Base-by-base conservation (phyloP, 177 flowering plant species). In the Vitis hybrid region DNA sequence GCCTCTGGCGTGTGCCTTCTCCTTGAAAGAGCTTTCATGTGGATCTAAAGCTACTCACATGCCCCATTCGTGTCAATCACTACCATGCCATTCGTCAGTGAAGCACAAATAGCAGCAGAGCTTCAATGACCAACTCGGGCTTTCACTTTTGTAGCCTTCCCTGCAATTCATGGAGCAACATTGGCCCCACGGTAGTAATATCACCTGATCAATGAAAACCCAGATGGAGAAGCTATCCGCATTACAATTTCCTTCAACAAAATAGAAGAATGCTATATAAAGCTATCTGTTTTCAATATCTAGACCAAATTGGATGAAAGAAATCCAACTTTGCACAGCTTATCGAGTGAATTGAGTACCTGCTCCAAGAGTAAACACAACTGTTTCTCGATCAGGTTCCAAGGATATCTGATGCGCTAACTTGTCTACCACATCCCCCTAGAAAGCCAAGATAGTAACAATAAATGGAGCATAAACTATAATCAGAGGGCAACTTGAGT, bases 301-400 rank as follows among this genome's bases (percentile, higher is more conserved):
- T 5, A 31, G 33, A 2, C 9, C 26, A 62, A 33, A 62, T 15
- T 2, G 9, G 64, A 9, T 31, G 11, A 33, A n/a, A 62, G 5
- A 13, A 60, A 12, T 6, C 29, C 15, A 10, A 26, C 26, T 57
- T 18, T 6, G 3, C 60, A 60, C 11, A 3, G 39, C 11, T 22
- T 22, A 22, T 13, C 39, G 0, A 22, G 9, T 20, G 7, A 1
- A 62, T 39, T 13, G 11, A 48, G 10, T 80, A 82, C 89, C 89
- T 74, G 87, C 80, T 63, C 87, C 89, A 59, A 86, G 83, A 10
- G 83, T 86, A 45, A 84, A 71, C 66, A 84, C 62, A 52, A 80
- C 66, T 48, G 74, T 67, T 72, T 82, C 80, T 65, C 26, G 67
- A 58, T 60, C 74, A 67, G 75, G 78, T 16, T 75, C 68, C 61